Base-by-base conservation (phyloP, 2,329 filamentous ascomycete species). In the Fusarium scirpi region DNA sequence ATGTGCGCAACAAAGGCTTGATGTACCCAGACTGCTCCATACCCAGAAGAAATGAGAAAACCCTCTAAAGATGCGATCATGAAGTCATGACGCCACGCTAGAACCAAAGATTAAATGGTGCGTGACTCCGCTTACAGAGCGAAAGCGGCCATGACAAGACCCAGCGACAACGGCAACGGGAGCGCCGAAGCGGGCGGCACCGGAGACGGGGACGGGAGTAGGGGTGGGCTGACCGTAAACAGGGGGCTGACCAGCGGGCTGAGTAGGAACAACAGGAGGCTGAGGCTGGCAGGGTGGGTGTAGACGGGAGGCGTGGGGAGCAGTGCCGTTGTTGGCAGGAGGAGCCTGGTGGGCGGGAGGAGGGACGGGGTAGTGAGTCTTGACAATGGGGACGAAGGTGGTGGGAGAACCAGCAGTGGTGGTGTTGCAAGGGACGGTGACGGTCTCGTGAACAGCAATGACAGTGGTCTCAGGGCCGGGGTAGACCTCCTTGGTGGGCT, bases 111-210 rank as follows among this genome's bases (percentile, higher is more conserved):
- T 58, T 54, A 70, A 58, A 59, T 58, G 47, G 55, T 49, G 43
- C 46, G 61, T 56, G 58, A 53, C 63, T 53, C 58, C 58, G 56
- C 75, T 83, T 82, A 85, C 77, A 85, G 77, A 74, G 81, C 82
- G 53, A 85, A 67, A 67, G 80, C 67, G 65, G 82, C 82, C 65
- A 82, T 76, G 65, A 80, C 79, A 27, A 84, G 72, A 71, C 80
- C n/a, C 82, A 69, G 77, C 82, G 60, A 83, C 51, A 25, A 82
- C 68, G 63, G 80, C 80, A 53, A 83, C 52, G 40, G 80, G 79
- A 70, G 78, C 80, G n/a, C 76, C 79, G 38, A 79, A 65, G 62
- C 76, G 78, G 60, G 72, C 72, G 62, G 73, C 79, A 60, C 69
- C 76, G 61, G 65, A 78, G 44, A 70, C 74, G 54, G 76, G 76